phyloP scores from a whole-genome alignment of 2,329 filamentous ascomycete species.

The Trichoderma cornu-damae region DNA sequence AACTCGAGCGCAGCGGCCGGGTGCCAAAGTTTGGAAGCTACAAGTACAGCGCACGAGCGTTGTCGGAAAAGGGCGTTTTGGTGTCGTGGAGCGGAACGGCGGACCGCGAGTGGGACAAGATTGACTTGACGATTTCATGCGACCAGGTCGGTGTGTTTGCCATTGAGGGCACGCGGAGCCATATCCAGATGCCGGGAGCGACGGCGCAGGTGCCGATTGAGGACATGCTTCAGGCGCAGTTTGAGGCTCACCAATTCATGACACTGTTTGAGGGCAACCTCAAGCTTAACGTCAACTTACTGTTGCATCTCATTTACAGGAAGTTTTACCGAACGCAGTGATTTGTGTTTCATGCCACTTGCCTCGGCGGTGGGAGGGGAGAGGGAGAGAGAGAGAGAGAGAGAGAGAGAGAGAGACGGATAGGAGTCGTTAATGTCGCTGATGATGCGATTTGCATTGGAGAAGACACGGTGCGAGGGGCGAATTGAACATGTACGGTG shows the following conservation, averaged over 20 bases:
- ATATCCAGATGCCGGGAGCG: constrained; percentile 93
- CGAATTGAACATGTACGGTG: constrained; percentile 9
- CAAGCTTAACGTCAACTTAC: constrained; percentile 90
- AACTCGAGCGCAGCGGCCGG: constrained; percentile 85
- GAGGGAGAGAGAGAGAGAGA: too few relatives aligned
- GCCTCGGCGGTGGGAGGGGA: neutral
- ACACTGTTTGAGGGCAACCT: constrained; percentile 82
- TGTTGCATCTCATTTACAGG: constrained; percentile 96
- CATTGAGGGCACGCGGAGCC: constrained; percentile 82
- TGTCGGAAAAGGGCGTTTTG: constrained; percentile 89
- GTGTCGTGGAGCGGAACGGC: constrained; percentile 83
- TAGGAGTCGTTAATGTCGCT: neutral
- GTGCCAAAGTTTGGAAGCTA: constrained; percentile 96
- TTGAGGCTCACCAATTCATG: constrained; percentile 95
- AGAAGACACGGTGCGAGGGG: neutral
- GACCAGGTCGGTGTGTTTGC: constrained; percentile 93
- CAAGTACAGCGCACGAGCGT: constrained; percentile 88
- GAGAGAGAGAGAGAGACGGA: neutral
- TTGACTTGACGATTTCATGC: constrained; percentile 89
- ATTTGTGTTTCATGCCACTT: constrained; percentile 19
- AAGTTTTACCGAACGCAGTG: constrained; percentile 85
- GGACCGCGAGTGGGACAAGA: constrained; percentile 80
- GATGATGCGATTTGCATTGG: neutral
- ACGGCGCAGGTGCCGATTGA: constrained; percentile 86
- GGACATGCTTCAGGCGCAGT: constrained; percentile 91